Evolutionary conservation across 2,329 filamentous ascomycete species (phyloP).

Genomic region (Fusarium protoensiforme): DNA sequence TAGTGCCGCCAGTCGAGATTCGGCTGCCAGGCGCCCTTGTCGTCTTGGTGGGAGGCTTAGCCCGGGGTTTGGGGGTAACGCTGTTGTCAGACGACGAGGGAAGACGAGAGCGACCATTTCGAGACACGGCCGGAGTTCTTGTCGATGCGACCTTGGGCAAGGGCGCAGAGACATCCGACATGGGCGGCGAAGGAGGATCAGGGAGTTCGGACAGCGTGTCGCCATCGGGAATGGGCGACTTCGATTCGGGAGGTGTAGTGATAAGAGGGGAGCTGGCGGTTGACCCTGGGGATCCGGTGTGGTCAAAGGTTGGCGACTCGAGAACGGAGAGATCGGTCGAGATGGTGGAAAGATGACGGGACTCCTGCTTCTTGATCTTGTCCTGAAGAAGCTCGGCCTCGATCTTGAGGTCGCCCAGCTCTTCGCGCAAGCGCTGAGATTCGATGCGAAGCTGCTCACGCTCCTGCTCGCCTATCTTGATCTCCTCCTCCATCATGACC

Average conservation of each 20-base stretch:
- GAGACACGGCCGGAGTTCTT: conserved; percentile 44
- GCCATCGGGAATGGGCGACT: conserved; percentile 68
- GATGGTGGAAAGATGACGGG: conserved; percentile 67
- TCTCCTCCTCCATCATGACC: conserved; percentile 95
- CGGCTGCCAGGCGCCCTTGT: conserved; percentile 53
- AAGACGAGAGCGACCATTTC: conserved; percentile 54
- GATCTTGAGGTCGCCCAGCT: conserved; percentile 92
- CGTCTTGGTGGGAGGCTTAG: conserved; percentile 54
- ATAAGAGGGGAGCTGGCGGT: conserved; percentile 92
- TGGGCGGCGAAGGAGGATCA: conserved; percentile 92
- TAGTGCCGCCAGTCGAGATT: conserved; percentile 58
- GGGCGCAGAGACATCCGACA: conserved; percentile 83
- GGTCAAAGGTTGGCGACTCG: conserved; percentile 79
- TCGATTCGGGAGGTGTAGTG: conserved; percentile 82
- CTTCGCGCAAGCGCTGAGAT: conserved; percentile 87
- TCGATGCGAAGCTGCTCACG: conserved; percentile 90
- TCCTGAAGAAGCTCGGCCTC: conserved; percentile 94
- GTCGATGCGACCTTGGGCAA: conserved; percentile 60
- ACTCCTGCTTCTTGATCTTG: conserved; percentile 82
- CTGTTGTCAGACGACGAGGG: conserved; percentile 65
- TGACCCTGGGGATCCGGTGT: conserved; percentile 79
- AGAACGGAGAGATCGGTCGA: conserved; percentile 71
- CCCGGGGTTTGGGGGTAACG: conserved; percentile 67
- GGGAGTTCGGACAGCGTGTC: conserved; percentile 72
- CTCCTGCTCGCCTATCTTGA: conserved; percentile 91